Evolutionary conservation across 129 eudicot genomes (phyloP).

Genomic region (Chrysanthemum seticuspe): DNA sequence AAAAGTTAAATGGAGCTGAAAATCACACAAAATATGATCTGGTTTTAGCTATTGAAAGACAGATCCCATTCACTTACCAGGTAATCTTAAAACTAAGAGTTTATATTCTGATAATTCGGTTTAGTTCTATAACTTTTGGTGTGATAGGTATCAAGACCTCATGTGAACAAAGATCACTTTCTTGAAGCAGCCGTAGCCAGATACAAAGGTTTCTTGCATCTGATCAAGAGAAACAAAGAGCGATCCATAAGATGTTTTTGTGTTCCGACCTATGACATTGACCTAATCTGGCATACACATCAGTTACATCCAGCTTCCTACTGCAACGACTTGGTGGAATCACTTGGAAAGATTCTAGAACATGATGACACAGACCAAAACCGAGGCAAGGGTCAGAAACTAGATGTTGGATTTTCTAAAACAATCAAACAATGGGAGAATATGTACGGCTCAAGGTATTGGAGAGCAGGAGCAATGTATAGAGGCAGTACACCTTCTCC

Average conservation of each 20-base stretch:
- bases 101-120: background rate
- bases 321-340: constrained; percentile 52
- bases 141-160: constrained; percentile 69
- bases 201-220: constrained; percentile 88
- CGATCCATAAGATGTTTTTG: constrained; percentile 58
- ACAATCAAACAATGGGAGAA: constrained; percentile 85
- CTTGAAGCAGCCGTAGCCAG: constrained; percentile 84
- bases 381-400: constrained; percentile 77
- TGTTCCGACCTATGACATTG: constrained; percentile 96
- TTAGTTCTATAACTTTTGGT: constrained; percentile 1
- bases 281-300: constrained; percentile 98
- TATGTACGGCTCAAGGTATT: constrained; percentile 74
- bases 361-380: constrained; percentile 96
- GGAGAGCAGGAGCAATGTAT: constrained; percentile 97
- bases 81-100: constrained; percentile 28
- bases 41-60: constrained; percentile 72
- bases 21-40: constrained; percentile 67
- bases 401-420: constrained; percentile 77
- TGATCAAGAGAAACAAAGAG: constrained; percentile 83
- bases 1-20: constrained; percentile 18
- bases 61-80: constrained; percentile 78
- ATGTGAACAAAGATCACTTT: constrained; percentile 52
- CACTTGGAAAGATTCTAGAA: constrained; percentile 75
- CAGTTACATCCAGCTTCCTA: constrained; percentile 85
- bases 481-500: constrained; percentile 75